Evolutionary conservation across 2,329 filamentous ascomycete genomes (phyloP).

Genomic region (Sporothrix pallida): DNA sequence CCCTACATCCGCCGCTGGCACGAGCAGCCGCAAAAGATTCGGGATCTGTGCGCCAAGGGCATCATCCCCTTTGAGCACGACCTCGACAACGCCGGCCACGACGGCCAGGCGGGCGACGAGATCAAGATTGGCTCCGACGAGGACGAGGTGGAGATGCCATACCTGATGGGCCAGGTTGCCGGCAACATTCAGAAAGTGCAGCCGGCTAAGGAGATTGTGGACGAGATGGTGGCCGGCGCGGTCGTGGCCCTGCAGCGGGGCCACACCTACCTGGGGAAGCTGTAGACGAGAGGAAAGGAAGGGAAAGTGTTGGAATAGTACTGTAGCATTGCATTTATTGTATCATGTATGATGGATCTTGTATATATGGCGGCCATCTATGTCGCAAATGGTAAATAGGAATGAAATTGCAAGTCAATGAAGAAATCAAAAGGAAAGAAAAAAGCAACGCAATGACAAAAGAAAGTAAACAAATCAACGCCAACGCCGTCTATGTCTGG

Average conservation of each 20-base stretch:
- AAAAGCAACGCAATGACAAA: not conserved
- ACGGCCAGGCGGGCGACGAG: slow-evolving; percentile 26
- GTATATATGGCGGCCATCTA: not conserved
- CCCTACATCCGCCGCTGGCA: slow-evolving; percentile 87
- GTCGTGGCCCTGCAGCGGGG: slow-evolving; percentile 69
- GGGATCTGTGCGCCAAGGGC: slow-evolving; percentile 74
- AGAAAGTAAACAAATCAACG: not conserved
- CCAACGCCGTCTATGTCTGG: slow-evolving; percentile 11
- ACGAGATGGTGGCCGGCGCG: slow-evolving; percentile 84
- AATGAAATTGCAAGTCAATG: not conserved
- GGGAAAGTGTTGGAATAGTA: no score
- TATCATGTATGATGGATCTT: slow-evolving; percentile 3
- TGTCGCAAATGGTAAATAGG: not conserved
- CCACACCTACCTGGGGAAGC: slow-evolving; percentile 59
- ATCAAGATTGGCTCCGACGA: slow-evolving; percentile 47
- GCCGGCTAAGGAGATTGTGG: slow-evolving; percentile 83
- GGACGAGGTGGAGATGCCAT: slow-evolving; percentile 82
- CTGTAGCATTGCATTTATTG: slow-evolving; percentile 7
- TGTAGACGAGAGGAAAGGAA: not conserved
- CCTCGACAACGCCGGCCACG: slow-evolving; percentile 63
- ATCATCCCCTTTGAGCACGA: slow-evolving; percentile 83
- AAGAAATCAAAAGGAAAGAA: not conserved
- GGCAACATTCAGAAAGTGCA: slow-evolving; percentile 77
- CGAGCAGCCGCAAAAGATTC: slow-evolving; percentile 73
- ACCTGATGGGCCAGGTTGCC: slow-evolving; percentile 93